Conservation (phyloP, 2,329 filamentous ascomycete genomes). For the Lecanicillium sp. region DNA sequence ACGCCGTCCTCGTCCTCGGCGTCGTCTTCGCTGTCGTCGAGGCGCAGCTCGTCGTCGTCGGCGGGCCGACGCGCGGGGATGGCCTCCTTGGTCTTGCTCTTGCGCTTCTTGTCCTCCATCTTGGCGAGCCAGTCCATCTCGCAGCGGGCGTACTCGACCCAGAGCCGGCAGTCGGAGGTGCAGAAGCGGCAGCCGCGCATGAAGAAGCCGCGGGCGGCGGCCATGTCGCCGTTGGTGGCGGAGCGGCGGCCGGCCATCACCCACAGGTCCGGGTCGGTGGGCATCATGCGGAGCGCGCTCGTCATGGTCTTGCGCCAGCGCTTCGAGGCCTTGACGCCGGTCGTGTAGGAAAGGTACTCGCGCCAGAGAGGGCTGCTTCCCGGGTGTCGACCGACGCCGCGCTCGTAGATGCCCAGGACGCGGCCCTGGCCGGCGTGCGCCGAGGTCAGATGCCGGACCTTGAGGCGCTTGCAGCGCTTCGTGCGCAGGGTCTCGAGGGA, state of each 20-base stretch:
- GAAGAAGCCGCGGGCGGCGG: slow-evolving; percentile 76
- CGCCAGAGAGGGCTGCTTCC: slow-evolving; percentile 80
- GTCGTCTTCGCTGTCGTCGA: slow-evolving; percentile 39
- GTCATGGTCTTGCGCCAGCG: slow-evolving; percentile 60
- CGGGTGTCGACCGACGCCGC: slow-evolving; percentile 77
- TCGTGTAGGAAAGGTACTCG: slow-evolving; percentile 79
- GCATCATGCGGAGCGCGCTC: slow-evolving; percentile 75
- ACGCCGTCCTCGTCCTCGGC: slow-evolving; percentile 36
- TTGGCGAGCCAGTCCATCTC: slow-evolving; percentile 90
- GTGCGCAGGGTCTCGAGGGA: slow-evolving; percentile 68
- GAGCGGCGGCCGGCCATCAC: slow-evolving; percentile 74
- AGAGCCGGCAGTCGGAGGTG: slow-evolving; percentile 64
- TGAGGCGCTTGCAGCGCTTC: slow-evolving; percentile 77
- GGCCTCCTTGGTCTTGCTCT: slow-evolving; percentile 47
- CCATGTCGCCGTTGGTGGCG: slow-evolving; percentile 80
- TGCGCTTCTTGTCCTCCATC: slow-evolving; percentile 63
- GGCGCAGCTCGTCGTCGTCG: slow-evolving; percentile 42
- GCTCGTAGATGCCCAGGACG: slow-evolving; percentile 84
- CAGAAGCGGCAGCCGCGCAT: slow-evolving; percentile 88
- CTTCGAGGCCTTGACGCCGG: slow-evolving; percentile 60
- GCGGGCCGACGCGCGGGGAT: slow-evolving; percentile 39
- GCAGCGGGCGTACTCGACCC: slow-evolving; percentile 83
- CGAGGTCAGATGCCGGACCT: slow-evolving; percentile 60
- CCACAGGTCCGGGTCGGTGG: slow-evolving; percentile 79
- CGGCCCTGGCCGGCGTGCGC: slow-evolving; percentile 71